Base-by-base conservation (phyloP, 371 early-diverging fungal species). In the Blakeslea trispora region DNA sequence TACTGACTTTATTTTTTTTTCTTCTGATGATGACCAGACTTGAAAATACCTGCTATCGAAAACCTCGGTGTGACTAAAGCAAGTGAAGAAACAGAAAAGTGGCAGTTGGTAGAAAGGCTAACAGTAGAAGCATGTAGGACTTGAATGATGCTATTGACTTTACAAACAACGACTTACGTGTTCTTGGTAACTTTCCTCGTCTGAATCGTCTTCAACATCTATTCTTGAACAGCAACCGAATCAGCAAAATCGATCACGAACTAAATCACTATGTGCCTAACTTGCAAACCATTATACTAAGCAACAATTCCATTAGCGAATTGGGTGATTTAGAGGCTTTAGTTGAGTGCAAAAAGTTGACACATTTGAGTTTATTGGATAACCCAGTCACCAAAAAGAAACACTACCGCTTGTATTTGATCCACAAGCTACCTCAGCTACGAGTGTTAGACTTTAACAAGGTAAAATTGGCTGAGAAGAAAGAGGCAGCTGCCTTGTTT, bases 11-110 rank as follows among this genome's bases (percentile, higher is more conserved):
- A 45, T 59, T 39, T 14, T 40, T 21, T 39, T 45, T 32, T 45
- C 42, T 14, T 18, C n/a, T n/a, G n/a, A n/a, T n/a, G n/a, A n/a
- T n/a, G n/a, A n/a, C n/a, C 39, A 93, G 93, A 88, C 59, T 83
- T 89, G 55, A 91, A 92, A 65, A 92, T 97, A 44, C 86, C 93
- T 50, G 78, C 81, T 56, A 91, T 98, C 54, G 97, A 98, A 71
- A 97, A 98, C 72, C 79, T 98, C 22, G 93, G 95, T 50, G 91
- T 89, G 10, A 90, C 96, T 14, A 94, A 89, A 81, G 92, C 92
- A 81, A 51, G 50, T 22, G 13, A 14, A 3, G 24, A 35, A 22
- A 9, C 0, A 35, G 6, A 52, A 23, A 43, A 7, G 43, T 7
- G n/a, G n/a, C n/a, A n/a, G 44, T 22, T 43, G 14, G n/a, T 24